These are phyloP conservation scores for Ceratocystis colombiana DNA, from an alignment of 2,329 filamentous ascomycete species.

Conservation along the genomic window DNA sequence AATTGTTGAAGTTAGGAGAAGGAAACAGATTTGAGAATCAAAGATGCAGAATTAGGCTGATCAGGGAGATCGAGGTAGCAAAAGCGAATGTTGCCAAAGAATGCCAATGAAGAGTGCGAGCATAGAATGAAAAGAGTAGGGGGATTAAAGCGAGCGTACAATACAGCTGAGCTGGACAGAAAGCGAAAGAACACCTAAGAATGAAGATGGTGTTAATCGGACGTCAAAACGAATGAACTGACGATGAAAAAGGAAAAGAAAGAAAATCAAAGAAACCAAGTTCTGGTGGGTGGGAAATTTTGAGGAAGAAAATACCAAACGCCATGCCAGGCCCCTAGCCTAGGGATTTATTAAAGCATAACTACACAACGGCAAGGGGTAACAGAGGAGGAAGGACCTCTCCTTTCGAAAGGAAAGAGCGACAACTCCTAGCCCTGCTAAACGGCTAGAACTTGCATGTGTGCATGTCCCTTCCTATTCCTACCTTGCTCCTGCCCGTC, in stretches of 20 bases:
- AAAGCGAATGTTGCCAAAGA: conserved; percentile 11
- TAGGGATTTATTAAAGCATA: background rate
- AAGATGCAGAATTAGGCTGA: background rate
- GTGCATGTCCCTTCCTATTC: background rate
- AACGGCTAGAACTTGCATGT: conserved; percentile 1
- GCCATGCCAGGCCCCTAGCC: background rate
- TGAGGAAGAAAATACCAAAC: no score
- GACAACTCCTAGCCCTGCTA: conserved; percentile 21
- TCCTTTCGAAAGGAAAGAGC: no score
- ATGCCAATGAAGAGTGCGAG: background rate
- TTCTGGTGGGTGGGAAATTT: background rate
- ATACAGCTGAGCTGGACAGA: background rate
- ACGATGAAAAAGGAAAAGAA: conserved; percentile 10
- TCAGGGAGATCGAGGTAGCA: conserved; percentile 1
- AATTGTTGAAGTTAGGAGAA: background rate
- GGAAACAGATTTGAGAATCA: background rate
- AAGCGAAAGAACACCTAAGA: conserved; percentile 1
- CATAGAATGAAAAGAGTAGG: background rate
- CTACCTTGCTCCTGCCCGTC: no score
- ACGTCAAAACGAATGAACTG: conserved; percentile 11
- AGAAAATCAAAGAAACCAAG: background rate
- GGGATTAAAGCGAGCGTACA: conserved; percentile 5
- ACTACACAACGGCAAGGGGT: background rate
- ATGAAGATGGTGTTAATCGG: background rate
- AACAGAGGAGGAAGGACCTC: conserved; percentile 2